Base-by-base conservation (phyloP, 371 early-diverging fungal species). In the Saksenaea vasiformis region DNA sequence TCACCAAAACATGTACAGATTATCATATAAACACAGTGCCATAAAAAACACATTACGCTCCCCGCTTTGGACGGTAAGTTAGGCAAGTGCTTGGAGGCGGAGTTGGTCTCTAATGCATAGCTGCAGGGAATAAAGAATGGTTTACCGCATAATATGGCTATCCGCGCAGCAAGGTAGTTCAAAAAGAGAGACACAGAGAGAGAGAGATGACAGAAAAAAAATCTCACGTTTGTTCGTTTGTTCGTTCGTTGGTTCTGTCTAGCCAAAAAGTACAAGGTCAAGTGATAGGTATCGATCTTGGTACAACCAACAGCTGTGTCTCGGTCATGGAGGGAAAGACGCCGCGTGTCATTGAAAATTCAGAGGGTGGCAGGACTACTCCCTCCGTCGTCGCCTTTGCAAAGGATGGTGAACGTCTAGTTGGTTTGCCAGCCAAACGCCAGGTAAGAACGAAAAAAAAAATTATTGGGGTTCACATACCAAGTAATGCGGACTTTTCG, bases 291-390 rank as follows among this genome's bases (percentile, higher is more conserved):
- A 97, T 99, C 67, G 99, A 99, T 83, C 84, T 99, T 70, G 99
- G 98, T 64, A 98, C 99, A 28, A 99, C 99, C 72, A 96, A 98
- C 87, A 96, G 98, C 17, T 98, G 98, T 76, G 95, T 96, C 9
- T 91, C 97, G 53, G 89, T 96, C 27, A 92, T 97, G 91, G 94
- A 96, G 80, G 94, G 97, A 72, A 94, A 93, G 76, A 89, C 84
- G 62, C 94, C 98, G 55, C 82, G 91, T 60, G 96, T 99, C 60
- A 93, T 99, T 73, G 94, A 92, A 79, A 97, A 98, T 81, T 78
- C 91, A 28, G 92, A 94, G 73, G 98, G 98, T 64, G 88, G 88
- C 17, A 90, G 95, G 65, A 98, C 97, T 13, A 98, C 98, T 4
- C 98, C 98, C 5, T 97, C 98, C 15, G 86, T 95, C 35, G 96